Conservation (phyloP, 192 early-diverging fungal species). For the Radiomyces spectabilis region DNA sequence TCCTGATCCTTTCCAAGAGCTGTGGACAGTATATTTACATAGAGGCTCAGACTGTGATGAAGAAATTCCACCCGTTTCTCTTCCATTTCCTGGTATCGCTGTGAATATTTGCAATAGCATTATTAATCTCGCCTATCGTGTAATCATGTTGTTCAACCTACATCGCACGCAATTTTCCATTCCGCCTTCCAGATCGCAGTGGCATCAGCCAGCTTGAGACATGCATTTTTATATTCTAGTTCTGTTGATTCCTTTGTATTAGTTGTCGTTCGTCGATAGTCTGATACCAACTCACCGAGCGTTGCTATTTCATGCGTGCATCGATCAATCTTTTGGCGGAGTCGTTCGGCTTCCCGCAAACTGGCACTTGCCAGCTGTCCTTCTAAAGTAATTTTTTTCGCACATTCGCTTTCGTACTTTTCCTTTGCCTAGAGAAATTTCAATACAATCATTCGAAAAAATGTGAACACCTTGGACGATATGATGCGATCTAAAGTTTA, state of each 20-base stretch:
- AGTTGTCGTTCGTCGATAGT: too few species aligned
- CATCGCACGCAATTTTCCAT: conserved; percentile 49
- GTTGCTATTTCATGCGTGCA: conserved; percentile 9
- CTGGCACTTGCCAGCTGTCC: conserved; percentile 4
- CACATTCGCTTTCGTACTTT: conserved; percentile 45
- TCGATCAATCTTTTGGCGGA: conserved; percentile 13
- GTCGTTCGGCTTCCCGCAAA: conserved; percentile 7
- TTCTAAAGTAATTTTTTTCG: conserved; percentile 39
- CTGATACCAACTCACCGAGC: conserved; percentile 16
- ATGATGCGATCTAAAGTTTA: background rate
- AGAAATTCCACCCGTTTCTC: conserved; percentile 68
- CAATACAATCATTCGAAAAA: background rate
- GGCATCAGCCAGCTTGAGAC: conserved; percentile 33
- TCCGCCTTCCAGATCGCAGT: conserved; percentile 44
- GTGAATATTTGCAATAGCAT: background rate
- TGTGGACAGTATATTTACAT: conserved; percentile 66
- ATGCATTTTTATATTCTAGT: conserved; percentile 45
- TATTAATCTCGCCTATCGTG: background rate
- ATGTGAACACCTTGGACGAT: background rate
- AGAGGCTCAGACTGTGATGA: conserved; percentile 57
- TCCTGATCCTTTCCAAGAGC: conserved; percentile 67
- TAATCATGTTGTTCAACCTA: conserved; percentile 11
- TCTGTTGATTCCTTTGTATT: too few species aligned
- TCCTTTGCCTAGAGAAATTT: conserved; percentile 46
- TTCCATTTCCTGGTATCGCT: conserved; percentile 61